A percentile compares a stretch with the other conserved stretches of the same genome.
Evolutionary conservation across 805 yeast species (phyloP).

Genomic region (Candida qinlingensis): DNA sequence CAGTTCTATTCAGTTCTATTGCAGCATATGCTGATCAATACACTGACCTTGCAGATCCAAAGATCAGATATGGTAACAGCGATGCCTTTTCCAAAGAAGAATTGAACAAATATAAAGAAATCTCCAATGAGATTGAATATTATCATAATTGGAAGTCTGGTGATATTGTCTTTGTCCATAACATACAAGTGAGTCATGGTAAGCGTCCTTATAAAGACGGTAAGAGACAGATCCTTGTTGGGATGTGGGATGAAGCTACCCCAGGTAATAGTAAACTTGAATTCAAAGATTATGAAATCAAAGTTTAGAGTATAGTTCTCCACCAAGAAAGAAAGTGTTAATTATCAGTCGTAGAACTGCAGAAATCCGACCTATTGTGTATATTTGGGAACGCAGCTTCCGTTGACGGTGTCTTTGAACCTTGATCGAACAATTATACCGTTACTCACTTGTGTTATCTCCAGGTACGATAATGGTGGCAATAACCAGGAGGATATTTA

Average conservation of each 20-base stretch:
- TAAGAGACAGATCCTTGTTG: slow-evolving; percentile 26
- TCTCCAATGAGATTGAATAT: slow-evolving; percentile 21
- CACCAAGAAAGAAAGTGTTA: background rate
- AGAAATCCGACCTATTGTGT: too few species aligned
- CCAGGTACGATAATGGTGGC: too few species aligned
- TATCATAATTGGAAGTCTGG: slow-evolving; percentile 29
- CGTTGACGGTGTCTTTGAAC: too few species aligned
- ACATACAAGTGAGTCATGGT: slow-evolving; percentile 32
- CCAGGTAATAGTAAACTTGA: background rate
- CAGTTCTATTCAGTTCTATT: slow-evolving; percentile 25
- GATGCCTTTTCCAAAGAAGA: slow-evolving; percentile 14
- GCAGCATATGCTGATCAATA: slow-evolving; percentile 19
- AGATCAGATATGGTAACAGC: slow-evolving; percentile 20
- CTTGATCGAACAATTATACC: too few species aligned
- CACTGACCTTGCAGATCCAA: background rate
- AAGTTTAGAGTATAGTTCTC: background rate
- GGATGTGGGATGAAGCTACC: slow-evolving; percentile 29
- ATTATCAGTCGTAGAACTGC: too few species aligned
- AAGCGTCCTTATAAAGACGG: slow-evolving; percentile 28
- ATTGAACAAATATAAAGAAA: slow-evolving; percentile 19
- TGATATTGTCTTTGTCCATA: slow-evolving; percentile 31
- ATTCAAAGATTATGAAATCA: background rate
- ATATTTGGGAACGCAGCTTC: too few species aligned
- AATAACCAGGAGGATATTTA: background rate
- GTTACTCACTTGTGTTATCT: too few species aligned